Conservation (phyloP, 805 yeast species). For the Yamadazyma nakazawae region DNA sequence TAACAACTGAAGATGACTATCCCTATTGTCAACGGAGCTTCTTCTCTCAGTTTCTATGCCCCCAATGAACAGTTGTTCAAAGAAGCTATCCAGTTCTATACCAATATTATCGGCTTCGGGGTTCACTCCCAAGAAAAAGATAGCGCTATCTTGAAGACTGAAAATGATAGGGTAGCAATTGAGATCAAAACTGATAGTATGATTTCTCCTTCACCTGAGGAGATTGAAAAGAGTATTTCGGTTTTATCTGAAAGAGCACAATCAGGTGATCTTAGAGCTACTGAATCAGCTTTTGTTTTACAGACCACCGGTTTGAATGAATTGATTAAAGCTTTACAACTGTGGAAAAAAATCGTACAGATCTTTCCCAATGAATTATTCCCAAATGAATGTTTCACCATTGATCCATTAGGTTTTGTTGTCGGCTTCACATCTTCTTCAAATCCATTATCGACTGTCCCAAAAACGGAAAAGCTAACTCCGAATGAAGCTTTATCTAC, state of each 20-base stretch:
- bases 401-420: conserved; percentile 82
- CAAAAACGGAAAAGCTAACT: conserved; percentile 36
- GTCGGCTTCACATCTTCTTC: conserved; percentile 70
- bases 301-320: conserved; percentile 40
- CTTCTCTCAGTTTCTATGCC: conserved; percentile 53
- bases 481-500: conserved; percentile 15
- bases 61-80: conserved; percentile 41
- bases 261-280: conserved; percentile 49
- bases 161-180: conserved; percentile 21
- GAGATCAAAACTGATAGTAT: conserved; percentile 17
- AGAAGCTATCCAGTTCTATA: conserved; percentile 56
- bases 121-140: conserved; percentile 20
- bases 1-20: conserved; percentile 15
- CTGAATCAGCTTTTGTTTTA: conserved; percentile 41
- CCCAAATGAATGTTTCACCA: conserved; percentile 71
- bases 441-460: conserved; percentile 54
- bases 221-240: conserved; percentile 14
- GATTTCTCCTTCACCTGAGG: conserved; percentile 16
- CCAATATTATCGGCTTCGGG: conserved; percentile 36
- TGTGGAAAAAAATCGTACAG: conserved; percentile 30
- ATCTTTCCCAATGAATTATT: conserved; percentile 67
- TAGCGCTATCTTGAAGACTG: conserved; percentile 21
- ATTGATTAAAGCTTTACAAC: conserved; percentile 23
- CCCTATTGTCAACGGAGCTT: conserved; percentile 55
- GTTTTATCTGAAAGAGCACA: conserved; percentile 16